Evolutionary conservation across 2,329 filamentous ascomycete species (phyloP).

Genomic region (Coniella vitis): DNA sequence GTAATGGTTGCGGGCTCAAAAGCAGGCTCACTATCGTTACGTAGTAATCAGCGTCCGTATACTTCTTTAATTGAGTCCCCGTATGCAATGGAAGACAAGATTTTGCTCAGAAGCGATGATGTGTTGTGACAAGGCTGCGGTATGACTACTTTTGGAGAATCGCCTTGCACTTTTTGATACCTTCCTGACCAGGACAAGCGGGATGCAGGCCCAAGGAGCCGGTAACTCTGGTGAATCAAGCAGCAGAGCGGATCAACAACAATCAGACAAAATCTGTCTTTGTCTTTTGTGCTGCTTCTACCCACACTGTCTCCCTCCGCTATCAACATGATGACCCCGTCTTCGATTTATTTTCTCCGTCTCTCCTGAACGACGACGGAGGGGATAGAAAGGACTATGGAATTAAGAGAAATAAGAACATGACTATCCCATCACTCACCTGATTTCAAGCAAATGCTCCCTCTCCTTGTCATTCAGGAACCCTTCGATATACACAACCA

Average conservation of each 20-base stretch:
- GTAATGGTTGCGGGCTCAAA: constrained; percentile 46
- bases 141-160: not conserved
- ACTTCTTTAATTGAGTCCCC: no score
- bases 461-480: constrained; percentile 41
- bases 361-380: not conserved
- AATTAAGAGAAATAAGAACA: not conserved
- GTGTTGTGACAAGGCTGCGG: not conserved
- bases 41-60: not conserved
- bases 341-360: not conserved
- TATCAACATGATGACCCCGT: no score
- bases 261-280: no score
- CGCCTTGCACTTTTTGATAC: not conserved
- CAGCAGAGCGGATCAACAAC: not conserved
- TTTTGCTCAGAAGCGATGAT: not conserved
- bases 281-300: no score
- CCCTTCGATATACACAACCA: constrained; percentile 47
- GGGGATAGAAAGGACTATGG: not conserved
- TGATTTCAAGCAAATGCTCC: constrained; percentile 42
- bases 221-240: not conserved
- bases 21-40: constrained; percentile 32
- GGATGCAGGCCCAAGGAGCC: not conserved
- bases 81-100: not conserved
- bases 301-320: not conserved
- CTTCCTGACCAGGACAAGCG: constrained; percentile 1
- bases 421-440: constrained; percentile 28